phyloP scores from a whole-genome alignment of 257 asterid genomes.

The Nicotiana obtusifolia region DNA sequence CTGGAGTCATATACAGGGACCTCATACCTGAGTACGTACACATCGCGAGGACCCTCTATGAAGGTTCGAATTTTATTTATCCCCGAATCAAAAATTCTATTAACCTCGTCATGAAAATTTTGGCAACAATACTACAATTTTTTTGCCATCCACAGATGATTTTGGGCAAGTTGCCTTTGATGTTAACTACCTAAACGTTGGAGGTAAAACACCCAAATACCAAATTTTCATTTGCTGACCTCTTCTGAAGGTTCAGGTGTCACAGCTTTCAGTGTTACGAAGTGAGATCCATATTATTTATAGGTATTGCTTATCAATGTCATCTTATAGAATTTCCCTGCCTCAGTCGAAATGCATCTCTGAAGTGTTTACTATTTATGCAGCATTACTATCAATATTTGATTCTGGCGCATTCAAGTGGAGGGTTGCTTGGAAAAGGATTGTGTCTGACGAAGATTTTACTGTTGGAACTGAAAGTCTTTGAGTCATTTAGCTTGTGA shows the following conservation, averaged over 20 bases:
- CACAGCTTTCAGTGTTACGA: neutral
- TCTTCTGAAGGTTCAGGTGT: conserved; percentile 18
- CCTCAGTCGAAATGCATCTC: neutral
- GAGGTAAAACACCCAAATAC: conserved; percentile 44
- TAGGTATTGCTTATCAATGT: neutral
- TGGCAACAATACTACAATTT: neutral
- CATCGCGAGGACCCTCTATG: conserved; percentile 74
- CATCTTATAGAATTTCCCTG: neutral
- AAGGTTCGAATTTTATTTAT: conserved; percentile 39
- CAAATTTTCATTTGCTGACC: conserved; percentile 71
- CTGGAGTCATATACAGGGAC: conserved; percentile 72
- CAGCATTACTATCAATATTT: neutral
- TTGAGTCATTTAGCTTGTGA: neutral
- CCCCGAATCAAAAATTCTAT: neutral
- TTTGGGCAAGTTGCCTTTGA: conserved; percentile 77
- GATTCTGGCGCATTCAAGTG: conserved; percentile 4
- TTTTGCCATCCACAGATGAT: conserved; percentile 47
- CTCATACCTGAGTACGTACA: conserved; percentile 71
- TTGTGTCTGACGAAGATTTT: neutral
- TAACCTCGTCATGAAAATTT: neutral
- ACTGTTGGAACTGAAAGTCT: neutral
- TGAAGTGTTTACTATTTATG: neutral
- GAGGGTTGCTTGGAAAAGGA: neutral
- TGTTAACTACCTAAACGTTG: conserved; percentile 82
- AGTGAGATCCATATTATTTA: neutral